A percentile compares a stretch with the other conserved stretches of the same genome.
Evolutionary conservation across 2,329 filamentous ascomycete genomes (phyloP).

Genomic region (Fusarium secorum): DNA sequence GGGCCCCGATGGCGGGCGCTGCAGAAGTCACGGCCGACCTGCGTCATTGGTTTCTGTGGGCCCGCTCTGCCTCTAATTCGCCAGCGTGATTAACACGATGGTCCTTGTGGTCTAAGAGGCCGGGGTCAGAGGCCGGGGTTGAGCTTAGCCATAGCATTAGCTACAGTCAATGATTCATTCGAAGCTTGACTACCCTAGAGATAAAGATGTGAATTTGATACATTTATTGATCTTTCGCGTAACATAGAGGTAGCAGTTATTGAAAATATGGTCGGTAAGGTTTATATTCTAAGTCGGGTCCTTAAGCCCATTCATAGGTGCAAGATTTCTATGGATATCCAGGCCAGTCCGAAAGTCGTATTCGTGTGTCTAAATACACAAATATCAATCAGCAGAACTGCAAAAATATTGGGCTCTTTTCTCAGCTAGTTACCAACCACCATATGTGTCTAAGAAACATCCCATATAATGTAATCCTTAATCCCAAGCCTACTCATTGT

Average conservation of each 20-base stretch:
- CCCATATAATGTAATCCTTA: too few species aligned
- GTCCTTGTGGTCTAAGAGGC: slow-evolving; percentile 12
- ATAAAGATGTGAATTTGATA: not conserved
- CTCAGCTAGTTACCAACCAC: rapidly evolving
- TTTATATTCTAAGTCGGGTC: not conserved
- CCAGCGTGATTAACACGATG: not conserved
- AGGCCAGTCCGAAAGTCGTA: not conserved
- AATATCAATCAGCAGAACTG: too few species aligned
- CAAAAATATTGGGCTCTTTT: not conserved
- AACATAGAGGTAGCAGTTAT: not conserved
- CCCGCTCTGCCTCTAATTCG: slow-evolving; percentile 22
- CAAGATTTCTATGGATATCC: not conserved
- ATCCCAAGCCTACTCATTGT: too few species aligned
- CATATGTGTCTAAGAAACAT: too few species aligned
- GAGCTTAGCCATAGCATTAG: slow-evolving; percentile 18
- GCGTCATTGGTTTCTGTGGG: slow-evolving; percentile 34
- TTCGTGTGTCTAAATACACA: not conserved
- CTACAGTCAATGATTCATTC: slow-evolving; percentile 30
- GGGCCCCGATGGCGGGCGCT: slow-evolving; percentile 4
- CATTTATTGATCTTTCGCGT: not conserved
- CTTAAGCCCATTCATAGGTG: too few species aligned
- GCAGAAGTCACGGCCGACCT: slow-evolving; percentile 29
- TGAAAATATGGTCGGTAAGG: too few species aligned
- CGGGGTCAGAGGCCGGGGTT: slow-evolving; percentile 18
- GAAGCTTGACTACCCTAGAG: slow-evolving; percentile 1